Percentiles rank a stretch among this genome's conserved stretches.
These are phyloP conservation scores for Aphelidium insulamus DNA, from an alignment of 371 early-diverging fungal species.

Conservation along the genomic window DNA sequence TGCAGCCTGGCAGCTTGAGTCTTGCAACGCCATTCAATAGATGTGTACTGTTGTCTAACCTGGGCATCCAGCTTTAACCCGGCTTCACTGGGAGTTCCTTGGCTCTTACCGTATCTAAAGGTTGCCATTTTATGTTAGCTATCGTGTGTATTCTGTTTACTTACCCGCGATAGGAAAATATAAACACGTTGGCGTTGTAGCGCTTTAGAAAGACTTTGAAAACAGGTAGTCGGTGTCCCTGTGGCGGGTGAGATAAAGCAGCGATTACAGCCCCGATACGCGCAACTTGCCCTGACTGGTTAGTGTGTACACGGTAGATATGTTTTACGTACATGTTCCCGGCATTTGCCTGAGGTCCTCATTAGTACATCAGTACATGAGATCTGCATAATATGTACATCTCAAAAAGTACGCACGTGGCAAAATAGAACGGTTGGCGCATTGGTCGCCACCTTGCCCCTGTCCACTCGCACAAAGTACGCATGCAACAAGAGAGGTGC, in stretches of 20 bases:
- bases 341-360: slow-evolving; percentile 50
- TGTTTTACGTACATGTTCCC: slow-evolving; percentile 53
- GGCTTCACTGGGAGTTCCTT: slow-evolving; percentile 61
- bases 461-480: slow-evolving; percentile 41
- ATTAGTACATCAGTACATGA: slow-evolving; percentile 1
- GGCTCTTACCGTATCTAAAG: slow-evolving; percentile 60
- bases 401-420: slow-evolving; percentile 27
- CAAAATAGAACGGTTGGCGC: slow-evolving; percentile 60
- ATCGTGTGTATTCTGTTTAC: neutral
- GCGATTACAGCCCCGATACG: neutral
- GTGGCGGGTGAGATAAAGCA: neutral
- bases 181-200: slow-evolving; percentile 58
- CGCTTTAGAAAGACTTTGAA: slow-evolving; percentile 38
- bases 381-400: neutral
- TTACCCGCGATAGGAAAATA: slow-evolving; percentile 87
- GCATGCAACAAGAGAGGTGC: slow-evolving; percentile 50
- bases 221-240: slow-evolving; percentile 79
- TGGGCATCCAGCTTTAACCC: slow-evolving; percentile 71
- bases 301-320: too few relatives aligned
- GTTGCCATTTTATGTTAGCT: neutral
- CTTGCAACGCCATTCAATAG: neutral
- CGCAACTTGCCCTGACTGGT: too few relatives aligned
- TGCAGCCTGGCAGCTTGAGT: slow-evolving; percentile 24
- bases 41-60: slow-evolving; percentile 13
- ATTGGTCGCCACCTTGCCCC: slow-evolving; percentile 22